A percentile compares a stretch with the other conserved stretches of the same genome.
Evolutionary conservation across 75 land plant species (phyloP).

Genomic region (Cupressus sempervirens): DNA sequence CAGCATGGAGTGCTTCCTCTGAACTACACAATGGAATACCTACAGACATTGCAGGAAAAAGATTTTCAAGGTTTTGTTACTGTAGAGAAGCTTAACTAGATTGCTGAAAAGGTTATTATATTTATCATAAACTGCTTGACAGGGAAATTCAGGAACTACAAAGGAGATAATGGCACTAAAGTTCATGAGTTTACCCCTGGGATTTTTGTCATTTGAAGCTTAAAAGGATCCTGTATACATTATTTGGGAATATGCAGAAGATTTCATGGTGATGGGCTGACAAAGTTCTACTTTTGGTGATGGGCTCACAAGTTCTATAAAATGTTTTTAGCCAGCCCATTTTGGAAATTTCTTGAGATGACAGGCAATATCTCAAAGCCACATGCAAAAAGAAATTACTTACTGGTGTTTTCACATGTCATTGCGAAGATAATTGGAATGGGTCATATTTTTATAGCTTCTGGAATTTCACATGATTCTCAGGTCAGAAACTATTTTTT

Average conservation of each 20-base stretch:
- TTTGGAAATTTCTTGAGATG: slow-evolving; percentile 8
- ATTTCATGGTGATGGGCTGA: not conserved
- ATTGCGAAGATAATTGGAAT: not conserved
- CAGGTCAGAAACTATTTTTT: not conserved
- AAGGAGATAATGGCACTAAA: not conserved
- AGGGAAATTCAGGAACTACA: not conserved
- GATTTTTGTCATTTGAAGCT: not conserved
- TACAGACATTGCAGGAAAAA: not conserved
- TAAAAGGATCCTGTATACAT: not conserved
- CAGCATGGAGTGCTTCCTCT: not conserved
- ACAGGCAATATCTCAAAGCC: not conserved
- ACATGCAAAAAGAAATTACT: not conserved
- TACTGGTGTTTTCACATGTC: not conserved
- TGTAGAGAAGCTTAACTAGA: slow-evolving; percentile 7
- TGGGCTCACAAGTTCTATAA: not conserved
- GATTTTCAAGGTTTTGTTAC: not conserved
- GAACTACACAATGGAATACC: slow-evolving; percentile 5
- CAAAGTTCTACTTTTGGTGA: not conserved
- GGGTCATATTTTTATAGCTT: not conserved
- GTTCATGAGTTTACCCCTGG: too few species aligned
- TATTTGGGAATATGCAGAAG: not conserved
- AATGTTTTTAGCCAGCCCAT: not conserved
- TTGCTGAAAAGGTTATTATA: not conserved
- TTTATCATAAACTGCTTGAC: not conserved
- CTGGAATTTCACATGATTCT: not conserved